phyloP scores from a whole-genome alignment of 2,329 filamentous ascomycete genomes.

The Penicillium brevicompactum region DNA sequence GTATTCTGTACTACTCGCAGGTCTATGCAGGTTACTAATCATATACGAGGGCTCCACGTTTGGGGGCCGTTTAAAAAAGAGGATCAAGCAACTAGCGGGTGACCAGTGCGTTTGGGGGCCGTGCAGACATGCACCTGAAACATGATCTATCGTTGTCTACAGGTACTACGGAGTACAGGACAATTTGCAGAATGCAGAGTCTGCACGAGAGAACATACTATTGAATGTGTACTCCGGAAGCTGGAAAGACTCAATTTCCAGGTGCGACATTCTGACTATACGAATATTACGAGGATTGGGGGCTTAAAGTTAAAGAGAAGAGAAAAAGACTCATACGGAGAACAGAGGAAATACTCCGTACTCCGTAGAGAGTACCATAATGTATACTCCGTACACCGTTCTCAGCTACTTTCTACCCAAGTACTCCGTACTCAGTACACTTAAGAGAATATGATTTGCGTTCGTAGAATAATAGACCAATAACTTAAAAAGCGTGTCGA shows the following conservation, averaged over 20 bases:
- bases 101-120: conserved; percentile 4
- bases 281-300: background rate
- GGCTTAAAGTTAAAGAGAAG: background rate
- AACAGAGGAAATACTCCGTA: too few species aligned
- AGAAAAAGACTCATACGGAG: background rate
- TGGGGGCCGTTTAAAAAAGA: conserved; percentile 15
- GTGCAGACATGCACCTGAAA: conserved; percentile 4
- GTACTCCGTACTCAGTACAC: background rate
- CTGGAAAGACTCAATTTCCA: too few species aligned
- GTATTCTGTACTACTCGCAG: background rate
- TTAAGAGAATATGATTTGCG: background rate
- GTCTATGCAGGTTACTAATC: too few species aligned
- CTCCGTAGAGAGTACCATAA: too few species aligned
- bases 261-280: too few species aligned
- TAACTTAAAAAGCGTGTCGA: conserved; percentile 10
- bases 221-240: too few species aligned
- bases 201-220: too few species aligned
- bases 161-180: background rate
- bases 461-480: conserved; percentile 35
- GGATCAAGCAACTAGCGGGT: background rate
- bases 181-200: background rate
- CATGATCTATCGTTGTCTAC: conserved; percentile 2
- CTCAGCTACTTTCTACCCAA: too few species aligned
- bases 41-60: conserved; percentile 7
- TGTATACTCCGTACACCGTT: too few species aligned